A percentile compares a stretch with the other conserved stretches of the same genome.
phyloP scores from a whole-genome alignment of 108 stramenopile species.

The Pseudonitzschia multiseries region DNA sequence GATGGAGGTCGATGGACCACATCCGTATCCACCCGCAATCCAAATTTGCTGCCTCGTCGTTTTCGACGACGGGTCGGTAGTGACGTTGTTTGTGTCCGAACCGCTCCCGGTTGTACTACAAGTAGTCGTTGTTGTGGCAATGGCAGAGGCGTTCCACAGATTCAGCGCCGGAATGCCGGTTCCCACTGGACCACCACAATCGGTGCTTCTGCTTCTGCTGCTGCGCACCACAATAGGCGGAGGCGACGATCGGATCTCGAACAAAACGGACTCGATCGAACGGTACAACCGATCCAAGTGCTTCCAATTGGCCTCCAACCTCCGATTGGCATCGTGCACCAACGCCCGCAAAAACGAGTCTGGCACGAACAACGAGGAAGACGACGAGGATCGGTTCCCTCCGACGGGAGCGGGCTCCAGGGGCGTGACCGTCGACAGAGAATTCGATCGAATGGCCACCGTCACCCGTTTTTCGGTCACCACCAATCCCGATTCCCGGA shows the following conservation, averaged over 20 bases:
- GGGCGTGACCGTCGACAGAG: slow-evolving; percentile 55
- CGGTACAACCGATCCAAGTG: slow-evolving; percentile 51
- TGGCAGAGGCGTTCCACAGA: slow-evolving; percentile 64
- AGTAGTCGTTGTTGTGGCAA: slow-evolving; percentile 27
- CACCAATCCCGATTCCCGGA: slow-evolving; percentile 84
- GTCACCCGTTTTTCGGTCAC: slow-evolving; percentile 63
- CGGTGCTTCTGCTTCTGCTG: too few relatives aligned
- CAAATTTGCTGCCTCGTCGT: slow-evolving; percentile 38
- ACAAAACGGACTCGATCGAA: slow-evolving; percentile 42
- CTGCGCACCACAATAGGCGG: slow-evolving; percentile 14
- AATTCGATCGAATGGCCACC: slow-evolving; percentile 69
- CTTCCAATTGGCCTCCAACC: slow-evolving; percentile 53
- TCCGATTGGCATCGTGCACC: slow-evolving; percentile 59
- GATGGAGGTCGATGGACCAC: slow-evolving; percentile 45
- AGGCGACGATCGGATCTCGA: slow-evolving; percentile 26
- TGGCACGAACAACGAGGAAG: slow-evolving; percentile 23
- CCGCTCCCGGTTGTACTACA: not conserved
- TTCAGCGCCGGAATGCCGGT: slow-evolving; percentile 48
- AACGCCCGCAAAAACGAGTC: slow-evolving; percentile 49
- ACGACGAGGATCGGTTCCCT: not conserved
- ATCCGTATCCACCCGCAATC: slow-evolving; percentile 81
- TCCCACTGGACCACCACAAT: too few relatives aligned
- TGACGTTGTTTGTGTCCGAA: not conserved
- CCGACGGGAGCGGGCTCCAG: slow-evolving; percentile 10
- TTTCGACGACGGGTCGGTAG: not conserved